These are phyloP conservation scores for Aureobasidium vineae DNA, from an alignment of 2,329 filamentous ascomycete genomes.

Conservation along the genomic window DNA sequence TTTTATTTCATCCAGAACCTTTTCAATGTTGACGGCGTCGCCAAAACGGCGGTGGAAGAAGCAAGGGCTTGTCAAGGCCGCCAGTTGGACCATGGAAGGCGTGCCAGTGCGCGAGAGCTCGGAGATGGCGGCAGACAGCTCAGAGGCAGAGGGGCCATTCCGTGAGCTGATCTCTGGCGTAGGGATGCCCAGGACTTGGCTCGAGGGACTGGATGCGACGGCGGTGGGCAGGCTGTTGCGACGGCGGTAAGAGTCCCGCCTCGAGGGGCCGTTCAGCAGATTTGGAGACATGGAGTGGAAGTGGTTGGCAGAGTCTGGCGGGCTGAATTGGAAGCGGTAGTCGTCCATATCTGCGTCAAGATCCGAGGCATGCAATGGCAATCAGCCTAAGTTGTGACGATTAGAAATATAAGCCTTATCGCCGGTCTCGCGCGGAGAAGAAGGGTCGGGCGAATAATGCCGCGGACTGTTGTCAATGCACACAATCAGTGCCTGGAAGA, in stretches of 20 bases:
- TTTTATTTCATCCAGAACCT: slow-evolving; percentile 90
- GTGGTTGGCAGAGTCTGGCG: not conserved
- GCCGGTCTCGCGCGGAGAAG: slow-evolving; percentile 12
- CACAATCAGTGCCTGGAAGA: not conserved
- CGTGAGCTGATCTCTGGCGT: slow-evolving; percentile 18
- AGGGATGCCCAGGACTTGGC: slow-evolving; percentile 21
- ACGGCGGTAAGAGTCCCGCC: slow-evolving; percentile 27
- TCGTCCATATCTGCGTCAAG: slow-evolving; percentile 8
- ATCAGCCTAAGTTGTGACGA: slow-evolving; percentile 16
- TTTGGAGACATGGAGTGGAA: slow-evolving; percentile 18
- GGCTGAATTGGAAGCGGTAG: slow-evolving; percentile 19
- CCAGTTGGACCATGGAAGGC: slow-evolving; percentile 47
- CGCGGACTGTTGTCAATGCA: not conserved
- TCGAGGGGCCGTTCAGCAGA: slow-evolving; percentile 3
- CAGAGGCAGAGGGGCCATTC: slow-evolving; percentile 26
- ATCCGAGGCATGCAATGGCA: not conserved
- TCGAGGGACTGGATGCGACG: slow-evolving; percentile 28
- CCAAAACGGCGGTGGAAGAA: slow-evolving; percentile 98
- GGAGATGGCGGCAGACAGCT: slow-evolving; percentile 28
- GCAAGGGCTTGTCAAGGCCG: slow-evolving; percentile 82
- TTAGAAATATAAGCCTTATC: slow-evolving; percentile 22
- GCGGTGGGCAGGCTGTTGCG: slow-evolving; percentile 28
- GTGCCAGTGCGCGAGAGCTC: slow-evolving; percentile 26
- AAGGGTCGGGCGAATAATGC: not conserved
- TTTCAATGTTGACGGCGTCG: slow-evolving; percentile 91